Evolutionary conservation across 1,139 yeast genomes (phyloP).

Genomic region (Yamadazyma taylorii): DNA sequence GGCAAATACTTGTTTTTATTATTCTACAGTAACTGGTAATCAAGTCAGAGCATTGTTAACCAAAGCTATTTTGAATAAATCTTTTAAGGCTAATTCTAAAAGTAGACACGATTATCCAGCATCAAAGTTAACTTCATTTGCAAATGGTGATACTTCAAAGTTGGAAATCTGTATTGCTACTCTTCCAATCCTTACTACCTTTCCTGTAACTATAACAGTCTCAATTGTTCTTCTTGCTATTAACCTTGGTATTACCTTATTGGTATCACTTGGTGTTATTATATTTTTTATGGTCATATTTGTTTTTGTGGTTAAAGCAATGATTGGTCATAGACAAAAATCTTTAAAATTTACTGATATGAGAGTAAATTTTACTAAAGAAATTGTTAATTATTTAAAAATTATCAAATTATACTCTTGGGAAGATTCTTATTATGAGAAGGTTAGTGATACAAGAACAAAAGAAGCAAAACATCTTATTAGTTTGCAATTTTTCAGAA

Average conservation of each 20-base stretch:
- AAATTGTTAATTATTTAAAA: slow-evolving; percentile 35
- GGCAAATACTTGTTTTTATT: slow-evolving; percentile 19
- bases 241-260: slow-evolving; percentile 35
- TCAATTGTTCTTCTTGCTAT: slow-evolving; percentile 34
- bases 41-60: slow-evolving; percentile 65
- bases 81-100: slow-evolving; percentile 57
- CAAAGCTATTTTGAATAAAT: slow-evolving; percentile 66
- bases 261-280: slow-evolving; percentile 35
- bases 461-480: slow-evolving; percentile 50
- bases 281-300: slow-evolving; percentile 25
- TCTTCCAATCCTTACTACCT: slow-evolving; percentile 27
- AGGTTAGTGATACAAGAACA: slow-evolving; percentile 45
- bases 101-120: slow-evolving; percentile 61
- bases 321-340: slow-evolving; percentile 25
- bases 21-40: slow-evolving; percentile 50
- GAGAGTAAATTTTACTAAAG: slow-evolving; percentile 35
- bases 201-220: slow-evolving; percentile 30
- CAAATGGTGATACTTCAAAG: slow-evolving; percentile 40
- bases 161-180: slow-evolving; percentile 35
- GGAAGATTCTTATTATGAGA: slow-evolving; percentile 62
- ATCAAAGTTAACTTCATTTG: slow-evolving; percentile 62
- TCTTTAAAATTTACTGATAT: slow-evolving; percentile 34
- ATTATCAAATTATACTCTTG: slow-evolving; percentile 53
- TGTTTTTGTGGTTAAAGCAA: slow-evolving; percentile 22
- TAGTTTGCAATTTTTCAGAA: slow-evolving; percentile 54